Conservation (phyloP, 1,284 basidiomycete genomes). For the Pseudozyma flocculosa region DNA sequence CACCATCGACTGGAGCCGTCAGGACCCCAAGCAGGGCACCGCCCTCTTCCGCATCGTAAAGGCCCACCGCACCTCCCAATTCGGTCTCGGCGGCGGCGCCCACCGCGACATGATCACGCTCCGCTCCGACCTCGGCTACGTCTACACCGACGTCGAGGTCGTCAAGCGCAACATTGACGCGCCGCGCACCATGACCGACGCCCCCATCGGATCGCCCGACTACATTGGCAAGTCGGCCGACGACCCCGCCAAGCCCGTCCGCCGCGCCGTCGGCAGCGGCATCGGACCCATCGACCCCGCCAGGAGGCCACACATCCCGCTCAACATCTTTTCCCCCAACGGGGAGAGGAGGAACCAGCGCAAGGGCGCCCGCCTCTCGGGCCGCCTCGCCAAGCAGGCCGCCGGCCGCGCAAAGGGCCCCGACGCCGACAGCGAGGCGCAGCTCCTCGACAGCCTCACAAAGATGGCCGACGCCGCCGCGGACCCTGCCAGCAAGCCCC, state of each 20-base stretch:
- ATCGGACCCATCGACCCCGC: too few relatives aligned
- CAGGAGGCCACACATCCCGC: too few relatives aligned
- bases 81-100: slow-evolving; percentile 14
- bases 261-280: too few relatives aligned
- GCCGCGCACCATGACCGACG: slow-evolving; percentile 1
- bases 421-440: too few relatives aligned
- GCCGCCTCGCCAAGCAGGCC: too few relatives aligned
- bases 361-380: too few relatives aligned
- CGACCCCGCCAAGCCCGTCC: slow-evolving; percentile 23
- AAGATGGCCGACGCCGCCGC: too few relatives aligned
- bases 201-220: slow-evolving; percentile 10
- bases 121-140: slow-evolving; percentile 27
- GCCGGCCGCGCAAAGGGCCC: too few relatives aligned
- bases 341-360: too few relatives aligned
- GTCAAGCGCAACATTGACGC: slow-evolving; percentile 15
- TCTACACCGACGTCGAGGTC: slow-evolving; percentile 23
- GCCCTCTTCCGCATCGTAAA: slow-evolving; percentile 33
- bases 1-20: slow-evolving; percentile 28
- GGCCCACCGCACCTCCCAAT: slow-evolving; percentile 18
- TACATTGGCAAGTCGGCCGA: slow-evolving; percentile 16
- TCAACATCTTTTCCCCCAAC: too few relatives aligned
- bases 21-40: slow-evolving; percentile 22
- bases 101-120: slow-evolving; percentile 30
- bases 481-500: too few relatives aligned
- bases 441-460: too few relatives aligned